Conservation (phyloP, 2,329 filamentous ascomycete genomes). For the Botrytis fabae region DNA sequence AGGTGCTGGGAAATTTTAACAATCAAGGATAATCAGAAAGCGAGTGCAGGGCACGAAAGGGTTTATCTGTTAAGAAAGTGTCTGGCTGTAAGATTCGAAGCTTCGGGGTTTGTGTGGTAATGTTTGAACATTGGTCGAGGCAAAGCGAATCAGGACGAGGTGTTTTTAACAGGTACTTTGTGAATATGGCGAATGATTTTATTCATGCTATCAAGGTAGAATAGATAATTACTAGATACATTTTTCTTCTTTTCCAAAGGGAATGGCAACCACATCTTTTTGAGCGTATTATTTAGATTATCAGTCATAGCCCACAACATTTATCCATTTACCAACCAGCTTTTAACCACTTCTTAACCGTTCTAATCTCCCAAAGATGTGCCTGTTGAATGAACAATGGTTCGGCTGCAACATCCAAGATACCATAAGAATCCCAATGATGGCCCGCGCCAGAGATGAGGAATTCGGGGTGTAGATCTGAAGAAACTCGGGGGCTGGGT, state of each 20-base stretch:
- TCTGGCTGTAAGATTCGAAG: background rate
- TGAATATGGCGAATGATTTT: background rate
- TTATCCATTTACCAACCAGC: constrained; percentile 10
- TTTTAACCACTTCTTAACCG: constrained; percentile 45
- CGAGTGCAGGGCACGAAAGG: background rate
- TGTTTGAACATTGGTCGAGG: background rate
- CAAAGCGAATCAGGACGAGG: background rate
- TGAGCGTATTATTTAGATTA: background rate
- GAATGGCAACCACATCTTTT: background rate
- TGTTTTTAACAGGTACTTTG: background rate
- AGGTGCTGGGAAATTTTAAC: background rate
- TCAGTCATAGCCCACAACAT: background rate
- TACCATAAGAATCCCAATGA: constrained; percentile 47
- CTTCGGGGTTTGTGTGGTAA: background rate
- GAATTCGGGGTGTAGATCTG: constrained; percentile 50
- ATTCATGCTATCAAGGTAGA: background rate
- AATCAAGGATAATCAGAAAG: background rate
- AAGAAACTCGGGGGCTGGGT: constrained; percentile 43
- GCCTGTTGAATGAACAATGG: constrained; percentile 53
- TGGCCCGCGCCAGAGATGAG: constrained; percentile 53
- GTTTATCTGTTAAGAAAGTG: background rate
- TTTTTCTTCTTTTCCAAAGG: background rate
- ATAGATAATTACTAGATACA: background rate
- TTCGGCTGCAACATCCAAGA: constrained; percentile 45
- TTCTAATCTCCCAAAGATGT: constrained; percentile 52